Evolutionary conservation across 805 yeast genomes (phyloP).

Genomic region (Wickerhamiella cacticola): DNA sequence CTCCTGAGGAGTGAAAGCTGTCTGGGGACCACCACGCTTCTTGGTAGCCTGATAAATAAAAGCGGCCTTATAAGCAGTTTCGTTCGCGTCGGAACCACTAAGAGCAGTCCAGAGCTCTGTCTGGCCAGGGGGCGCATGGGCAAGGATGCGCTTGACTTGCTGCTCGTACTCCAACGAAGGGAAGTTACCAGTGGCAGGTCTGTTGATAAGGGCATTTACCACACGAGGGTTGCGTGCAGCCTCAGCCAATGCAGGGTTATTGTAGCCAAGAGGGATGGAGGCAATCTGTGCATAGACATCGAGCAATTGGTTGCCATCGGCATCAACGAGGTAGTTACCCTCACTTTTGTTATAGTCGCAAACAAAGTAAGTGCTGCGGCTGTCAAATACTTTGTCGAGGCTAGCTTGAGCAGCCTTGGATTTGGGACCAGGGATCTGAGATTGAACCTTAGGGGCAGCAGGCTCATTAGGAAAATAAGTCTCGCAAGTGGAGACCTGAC

Average conservation of each 20-base stretch:
- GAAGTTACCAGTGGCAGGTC: slow-evolving; percentile 78
- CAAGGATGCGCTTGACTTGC: slow-evolving; percentile 46
- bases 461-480: slow-evolving; percentile 68
- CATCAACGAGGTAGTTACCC: slow-evolving; percentile 74
- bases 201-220: slow-evolving; percentile 61
- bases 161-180: slow-evolving; percentile 49
- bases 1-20: slow-evolving; percentile 59
- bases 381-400: slow-evolving; percentile 52
- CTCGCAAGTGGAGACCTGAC: slow-evolving; percentile 21
- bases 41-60: slow-evolving; percentile 65
- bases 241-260: slow-evolving; percentile 62
- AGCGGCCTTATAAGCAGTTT: slow-evolving; percentile 80
- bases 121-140: slow-evolving; percentile 71
- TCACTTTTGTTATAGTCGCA: slow-evolving; percentile 62
- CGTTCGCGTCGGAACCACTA: slow-evolving; percentile 82
- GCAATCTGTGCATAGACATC: slow-evolving; percentile 79
- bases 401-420: slow-evolving; percentile 41
- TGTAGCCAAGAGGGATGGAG: slow-evolving; percentile 75
- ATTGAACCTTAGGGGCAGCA: slow-evolving; percentile 45
- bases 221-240: slow-evolving; percentile 58
- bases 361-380: slow-evolving; percentile 60
- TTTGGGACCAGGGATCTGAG: slow-evolving; percentile 71
- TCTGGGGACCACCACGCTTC: slow-evolving; percentile 48
- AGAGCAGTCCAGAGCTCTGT: slow-evolving; percentile 65
- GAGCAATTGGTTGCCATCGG: slow-evolving; percentile 61